Percentiles rank a stretch among this genome's conserved stretches.
Conservation (phyloP, 2,329 filamentous ascomycete species). For the Emmonsia crescens region DNA sequence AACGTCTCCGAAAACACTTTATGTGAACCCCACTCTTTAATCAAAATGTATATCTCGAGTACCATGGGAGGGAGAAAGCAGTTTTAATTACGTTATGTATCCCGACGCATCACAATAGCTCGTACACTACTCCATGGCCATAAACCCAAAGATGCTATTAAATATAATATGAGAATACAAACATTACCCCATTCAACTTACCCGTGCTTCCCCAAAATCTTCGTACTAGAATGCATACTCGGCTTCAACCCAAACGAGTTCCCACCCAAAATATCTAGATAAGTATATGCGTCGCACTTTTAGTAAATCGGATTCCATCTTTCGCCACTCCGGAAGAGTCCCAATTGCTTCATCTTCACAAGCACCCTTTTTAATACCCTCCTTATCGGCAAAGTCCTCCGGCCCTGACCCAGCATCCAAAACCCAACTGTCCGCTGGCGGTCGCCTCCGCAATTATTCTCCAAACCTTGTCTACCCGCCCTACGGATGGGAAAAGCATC, state of each 20-base stretch:
- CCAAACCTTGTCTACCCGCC: conserved; percentile 36
- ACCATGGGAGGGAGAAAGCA: background rate
- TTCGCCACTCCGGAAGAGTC: conserved; percentile 40
- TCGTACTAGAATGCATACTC: conserved; percentile 32
- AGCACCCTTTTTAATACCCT: conserved; percentile 60
- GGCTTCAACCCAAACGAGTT: conserved; percentile 55
- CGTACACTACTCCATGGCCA: background rate
- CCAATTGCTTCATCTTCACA: conserved; percentile 49
- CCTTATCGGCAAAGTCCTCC: conserved; percentile 56
- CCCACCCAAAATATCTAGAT: conserved; percentile 49
- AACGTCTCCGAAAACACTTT: background rate
- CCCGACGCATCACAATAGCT: background rate
- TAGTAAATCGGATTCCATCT: conserved; percentile 54
- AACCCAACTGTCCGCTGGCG: conserved; percentile 57
- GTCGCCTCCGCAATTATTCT: conserved; percentile 55
- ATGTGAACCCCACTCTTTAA: background rate
- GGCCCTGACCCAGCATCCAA: no score
- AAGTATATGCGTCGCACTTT: conserved; percentile 63
- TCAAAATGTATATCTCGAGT: background rate
- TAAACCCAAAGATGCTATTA: background rate
- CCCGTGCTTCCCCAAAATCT: conserved; percentile 23
- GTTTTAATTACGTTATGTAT: background rate
- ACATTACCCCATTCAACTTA: conserved; percentile 10
- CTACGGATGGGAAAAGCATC: conserved; percentile 22
- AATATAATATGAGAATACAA: background rate